phyloP scores from a whole-genome alignment of 805 yeast genomes.

The Pichia phayaonensis region DNA sequence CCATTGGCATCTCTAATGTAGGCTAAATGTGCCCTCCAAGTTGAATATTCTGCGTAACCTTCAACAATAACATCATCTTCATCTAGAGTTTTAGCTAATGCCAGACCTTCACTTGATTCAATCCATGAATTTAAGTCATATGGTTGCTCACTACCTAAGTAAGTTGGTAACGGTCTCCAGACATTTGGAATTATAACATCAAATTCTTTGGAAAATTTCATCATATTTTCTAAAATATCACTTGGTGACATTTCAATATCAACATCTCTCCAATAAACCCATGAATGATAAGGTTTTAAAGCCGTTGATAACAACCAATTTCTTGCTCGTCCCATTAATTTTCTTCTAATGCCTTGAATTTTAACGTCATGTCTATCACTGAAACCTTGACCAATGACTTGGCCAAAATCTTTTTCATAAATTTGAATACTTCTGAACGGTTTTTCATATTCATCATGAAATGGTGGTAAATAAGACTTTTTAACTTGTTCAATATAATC shows the following conservation, averaged over 20 bases:
- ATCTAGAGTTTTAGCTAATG: constrained; percentile 52
- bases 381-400: constrained; percentile 77
- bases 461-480: constrained; percentile 58
- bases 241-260: constrained; percentile 82
- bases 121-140: constrained; percentile 97
- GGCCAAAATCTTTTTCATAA: constrained; percentile 77
- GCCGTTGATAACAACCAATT: constrained; percentile 76
- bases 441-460: constrained; percentile 50
- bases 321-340: constrained; percentile 80
- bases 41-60: constrained; percentile 81
- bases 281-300: constrained; percentile 73
- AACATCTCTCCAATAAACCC: constrained; percentile 90
- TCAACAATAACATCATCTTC: constrained; percentile 86
- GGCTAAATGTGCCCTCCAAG: constrained; percentile 78
- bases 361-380: constrained; percentile 78
- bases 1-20: constrained; percentile 59
- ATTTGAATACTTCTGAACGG: constrained; percentile 79
- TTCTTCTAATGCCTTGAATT: constrained; percentile 78
- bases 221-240: constrained; percentile 62
- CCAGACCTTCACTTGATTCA: constrained; percentile 72
- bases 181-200: constrained; percentile 84
- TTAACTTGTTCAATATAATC: constrained; percentile 49
- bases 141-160: constrained; percentile 85
- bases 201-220: constrained; percentile 48
- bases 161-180: constrained; percentile 95